Base-by-base conservation (phyloP, 306 rosid species). In the Argentina anserina region DNA sequence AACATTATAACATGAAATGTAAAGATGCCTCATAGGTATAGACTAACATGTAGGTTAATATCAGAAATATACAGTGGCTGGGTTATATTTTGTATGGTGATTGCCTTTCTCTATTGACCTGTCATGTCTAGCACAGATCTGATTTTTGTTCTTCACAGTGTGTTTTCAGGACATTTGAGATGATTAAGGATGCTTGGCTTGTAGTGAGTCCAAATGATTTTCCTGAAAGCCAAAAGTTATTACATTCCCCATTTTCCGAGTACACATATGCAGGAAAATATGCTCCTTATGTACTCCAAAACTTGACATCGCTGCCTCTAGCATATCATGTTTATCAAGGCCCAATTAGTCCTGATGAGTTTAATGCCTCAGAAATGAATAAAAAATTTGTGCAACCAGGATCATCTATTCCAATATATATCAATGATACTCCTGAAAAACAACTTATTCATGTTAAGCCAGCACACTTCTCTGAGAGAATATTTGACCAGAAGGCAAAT, bases 211-310 rank as follows among this genome's bases (percentile, higher is more conserved):
- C 73, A 59, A 75, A 86, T 53, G 88, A 87, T 77, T 60, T 46
- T 75, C 75, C 83, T 49, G 85, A 85, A 67, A 79, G 82, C 77
- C 82, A 85, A 46, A 79, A 63, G 67, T 73, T 78, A n/a, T 69
- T 74, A 65, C 74, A 59, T 75, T 82, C 86, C 26, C 80, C 91
- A 9, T 69, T 47, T 71, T 71, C 81, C 77, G 87, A 85, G 74
- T 70, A 82, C 78, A 80, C 71, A 60, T 80, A 76, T 78, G 81
- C 86, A 45, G 88, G 91, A 79, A 89, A 76, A 80, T 84, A 80
- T 75, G 91, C 98, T 69, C 98, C 97, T 36, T 94, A 91, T 80
- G 82, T 94, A 69, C 89, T 94, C 71, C 92, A 94, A 78, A 94
- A 94, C 81, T 65, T 94, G 81, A 86, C 97, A 67, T 94, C 96